These are phyloP conservation scores for Trichosporon inkin DNA, from an alignment of 1,284 basidiomycete species.

Conservation along the genomic window DNA sequence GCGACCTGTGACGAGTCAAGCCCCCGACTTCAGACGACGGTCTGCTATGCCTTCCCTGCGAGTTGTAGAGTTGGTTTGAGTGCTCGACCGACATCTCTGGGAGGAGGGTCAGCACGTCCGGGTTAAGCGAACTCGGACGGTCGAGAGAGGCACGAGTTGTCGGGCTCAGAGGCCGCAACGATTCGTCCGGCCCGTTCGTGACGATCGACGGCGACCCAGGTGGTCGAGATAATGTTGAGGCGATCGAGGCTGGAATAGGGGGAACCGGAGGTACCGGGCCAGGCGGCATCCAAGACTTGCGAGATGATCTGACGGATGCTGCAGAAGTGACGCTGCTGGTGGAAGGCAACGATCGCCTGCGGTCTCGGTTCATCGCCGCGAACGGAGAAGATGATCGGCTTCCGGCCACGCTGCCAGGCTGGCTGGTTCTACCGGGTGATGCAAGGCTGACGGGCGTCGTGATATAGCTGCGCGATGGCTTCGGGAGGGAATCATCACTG, in stretches of 20 bases:
- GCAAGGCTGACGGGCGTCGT: background rate
- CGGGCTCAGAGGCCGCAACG: background rate
- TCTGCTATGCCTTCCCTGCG: background rate
- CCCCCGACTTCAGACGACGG: background rate
- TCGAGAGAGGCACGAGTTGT: constrained; percentile 24
- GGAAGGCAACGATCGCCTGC: background rate
- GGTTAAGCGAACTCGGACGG: constrained; percentile 42
- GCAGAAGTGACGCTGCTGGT: background rate
- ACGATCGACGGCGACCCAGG: background rate
- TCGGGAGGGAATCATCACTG: background rate
- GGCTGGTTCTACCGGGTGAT: background rate
- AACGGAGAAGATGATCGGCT: background rate
- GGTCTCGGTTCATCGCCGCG: background rate
- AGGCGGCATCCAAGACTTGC: constrained; percentile 5
- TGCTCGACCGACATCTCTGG: constrained; percentile 44
- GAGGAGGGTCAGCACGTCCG: constrained; percentile 44
- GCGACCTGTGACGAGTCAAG: background rate
- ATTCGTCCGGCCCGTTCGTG: background rate
- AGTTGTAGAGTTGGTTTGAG: constrained; percentile 23
- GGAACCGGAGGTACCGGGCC: background rate
- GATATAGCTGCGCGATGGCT: background rate
- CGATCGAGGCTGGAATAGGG: background rate
- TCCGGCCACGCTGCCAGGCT: background rate
- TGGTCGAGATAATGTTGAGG: background rate
- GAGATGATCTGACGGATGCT: background rate